Conservation (phyloP, 768 basidiomycete genomes). For the Xerocomellus dryophilus region DNA sequence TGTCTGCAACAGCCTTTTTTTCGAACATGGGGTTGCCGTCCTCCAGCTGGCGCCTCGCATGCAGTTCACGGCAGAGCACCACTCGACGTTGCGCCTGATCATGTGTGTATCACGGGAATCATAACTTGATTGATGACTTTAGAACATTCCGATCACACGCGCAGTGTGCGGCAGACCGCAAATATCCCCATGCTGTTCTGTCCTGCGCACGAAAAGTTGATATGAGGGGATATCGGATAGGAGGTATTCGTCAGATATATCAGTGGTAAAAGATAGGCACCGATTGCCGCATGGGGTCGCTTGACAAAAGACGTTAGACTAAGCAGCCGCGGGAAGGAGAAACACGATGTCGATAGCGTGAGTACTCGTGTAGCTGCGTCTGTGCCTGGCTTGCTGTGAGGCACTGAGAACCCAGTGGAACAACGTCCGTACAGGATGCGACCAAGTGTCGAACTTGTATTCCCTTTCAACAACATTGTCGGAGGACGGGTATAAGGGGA, state of each 20-base stretch:
- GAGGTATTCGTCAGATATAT: constrained; percentile 19
- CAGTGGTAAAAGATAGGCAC: constrained; percentile 21
- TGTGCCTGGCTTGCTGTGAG: constrained; percentile 12
- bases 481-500: constrained; percentile 1
- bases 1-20: constrained; percentile 10
- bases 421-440: background rate
- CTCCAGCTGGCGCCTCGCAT: constrained; percentile 11
- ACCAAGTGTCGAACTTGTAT: constrained; percentile 4
- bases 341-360: constrained; percentile 12
- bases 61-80: constrained; percentile 24
- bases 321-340: constrained; percentile 18
- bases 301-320: constrained; percentile 14
- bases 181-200: constrained; percentile 2
- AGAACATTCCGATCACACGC: constrained; percentile 21
- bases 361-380: background rate
- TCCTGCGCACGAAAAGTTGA: background rate
- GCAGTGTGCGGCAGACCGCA: constrained; percentile 8
- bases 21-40: constrained; percentile 11
- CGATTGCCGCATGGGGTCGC: constrained; percentile 10
- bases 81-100: constrained; percentile 14
- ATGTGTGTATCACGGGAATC: constrained; percentile 20
- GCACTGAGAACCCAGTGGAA: constrained; percentile 13
- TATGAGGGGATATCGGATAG: constrained; percentile 15
- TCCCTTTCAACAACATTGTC: constrained; percentile 6
- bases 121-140: constrained; percentile 15